phyloP scores from a whole-genome alignment of 305 asterid species.

The Salvia sclarea region DNA sequence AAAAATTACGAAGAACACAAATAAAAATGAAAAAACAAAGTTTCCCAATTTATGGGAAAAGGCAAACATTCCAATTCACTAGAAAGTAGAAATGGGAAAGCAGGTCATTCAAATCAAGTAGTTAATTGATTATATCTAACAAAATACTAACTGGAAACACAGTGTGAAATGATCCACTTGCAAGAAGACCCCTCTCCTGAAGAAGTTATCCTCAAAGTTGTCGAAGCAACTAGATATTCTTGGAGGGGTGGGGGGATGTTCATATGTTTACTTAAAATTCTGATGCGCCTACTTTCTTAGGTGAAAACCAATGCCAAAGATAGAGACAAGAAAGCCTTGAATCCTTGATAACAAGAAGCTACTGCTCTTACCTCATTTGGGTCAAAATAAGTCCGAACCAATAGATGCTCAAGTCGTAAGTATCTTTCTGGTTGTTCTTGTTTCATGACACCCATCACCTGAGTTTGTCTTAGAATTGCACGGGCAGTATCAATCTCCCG shows the following conservation, averaged over 20 bases:
- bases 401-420: conserved; percentile 88
- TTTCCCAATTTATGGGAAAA: not conserved
- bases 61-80: not conserved
- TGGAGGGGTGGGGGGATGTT: not conserved
- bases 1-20: not conserved
- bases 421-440: conserved; percentile 98
- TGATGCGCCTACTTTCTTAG: conserved; percentile 8
- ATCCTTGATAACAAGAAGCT: conserved; percentile 3
- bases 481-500: conserved; percentile 99
- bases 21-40: not conserved
- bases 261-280: not conserved
- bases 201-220: not conserved
- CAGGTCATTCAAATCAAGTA: not conserved
- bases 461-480: conserved; percentile 94
- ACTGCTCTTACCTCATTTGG: conserved; percentile 72
- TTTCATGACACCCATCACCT: conserved; percentile 98
- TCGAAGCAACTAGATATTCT: not conserved
- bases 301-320: conserved; percentile 10
- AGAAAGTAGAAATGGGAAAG: not conserved
- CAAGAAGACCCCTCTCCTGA: conserved; percentile 12
- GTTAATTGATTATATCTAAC: not conserved
- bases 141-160: not conserved
- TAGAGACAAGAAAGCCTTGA: conserved; percentile 1
- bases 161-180: not conserved
- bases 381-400: conserved; percentile 95